Conservation (phyloP, 1,284 basidiomycete genomes). For the Abortiporus biennis region DNA sequence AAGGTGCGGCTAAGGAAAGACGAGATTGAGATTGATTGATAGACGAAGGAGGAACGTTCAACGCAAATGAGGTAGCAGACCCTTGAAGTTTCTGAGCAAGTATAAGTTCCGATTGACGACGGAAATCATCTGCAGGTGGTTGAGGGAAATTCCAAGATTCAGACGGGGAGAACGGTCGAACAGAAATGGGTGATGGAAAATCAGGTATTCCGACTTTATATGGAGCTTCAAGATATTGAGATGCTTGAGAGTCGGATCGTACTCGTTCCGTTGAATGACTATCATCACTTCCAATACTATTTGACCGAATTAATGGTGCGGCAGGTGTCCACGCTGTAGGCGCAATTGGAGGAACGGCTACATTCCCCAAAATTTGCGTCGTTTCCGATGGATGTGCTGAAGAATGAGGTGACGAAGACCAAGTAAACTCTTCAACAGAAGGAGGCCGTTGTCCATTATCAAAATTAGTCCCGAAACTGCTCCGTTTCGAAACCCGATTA, state of each 20-base stretch:
- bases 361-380: slow-evolving; percentile 16
- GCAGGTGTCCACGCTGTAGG: slow-evolving; percentile 4
- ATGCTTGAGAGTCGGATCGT: slow-evolving; percentile 14
- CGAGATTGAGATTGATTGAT: slow-evolving; percentile 3
- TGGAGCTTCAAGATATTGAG: slow-evolving; percentile 34
- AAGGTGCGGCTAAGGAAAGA: slow-evolving; percentile 15
- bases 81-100: no score
- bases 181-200: slow-evolving; percentile 44
- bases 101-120: slow-evolving; percentile 1
- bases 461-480: slow-evolving; percentile 41
- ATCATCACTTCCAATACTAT: slow-evolving; percentile 4
- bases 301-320: slow-evolving; percentile 10
- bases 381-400: slow-evolving; percentile 31
- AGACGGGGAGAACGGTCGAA: slow-evolving; percentile 56
- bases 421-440: slow-evolving; percentile 15
- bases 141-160: slow-evolving; percentile 63
- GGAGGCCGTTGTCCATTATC: slow-evolving; percentile 23
- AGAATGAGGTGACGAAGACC: slow-evolving; percentile 8
- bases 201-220: slow-evolving; percentile 19
- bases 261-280: background rate
- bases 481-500: slow-evolving; percentile 25
- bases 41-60: background rate
- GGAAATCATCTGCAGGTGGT: slow-evolving; percentile 33
- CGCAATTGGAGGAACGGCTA: slow-evolving; percentile 13
- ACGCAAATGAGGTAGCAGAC: no score